Conservation (phyloP, 208 protist genomes). For the Naegleria gruberi region DNA sequence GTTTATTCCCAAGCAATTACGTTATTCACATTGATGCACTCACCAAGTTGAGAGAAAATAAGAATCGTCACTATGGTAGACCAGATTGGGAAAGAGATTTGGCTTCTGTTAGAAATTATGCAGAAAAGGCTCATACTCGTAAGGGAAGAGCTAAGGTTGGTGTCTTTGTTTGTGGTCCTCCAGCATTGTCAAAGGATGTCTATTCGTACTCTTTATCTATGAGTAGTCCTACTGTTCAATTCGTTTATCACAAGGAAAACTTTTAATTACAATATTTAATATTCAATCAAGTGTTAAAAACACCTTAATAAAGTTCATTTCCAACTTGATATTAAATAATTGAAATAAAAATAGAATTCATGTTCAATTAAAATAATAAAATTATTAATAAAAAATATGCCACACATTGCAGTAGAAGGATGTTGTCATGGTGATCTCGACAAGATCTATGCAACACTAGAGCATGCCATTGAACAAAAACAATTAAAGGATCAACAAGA, state of each 20-base stretch:
- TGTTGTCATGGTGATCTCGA: slow-evolving; percentile 96
- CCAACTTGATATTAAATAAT: too few relatives aligned
- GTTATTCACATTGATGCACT: not conserved
- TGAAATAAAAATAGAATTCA: not conserved
- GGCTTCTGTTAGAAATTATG: not conserved
- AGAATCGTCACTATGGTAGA: not conserved
- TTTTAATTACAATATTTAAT: too few relatives aligned
- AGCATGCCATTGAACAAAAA: not conserved
- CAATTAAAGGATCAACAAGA: not conserved
- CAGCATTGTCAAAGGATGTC: not conserved
- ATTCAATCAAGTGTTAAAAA: too few relatives aligned
- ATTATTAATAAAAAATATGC: not conserved
- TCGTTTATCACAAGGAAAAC: slow-evolving; percentile 3
- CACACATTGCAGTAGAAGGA: slow-evolving; percentile 87
- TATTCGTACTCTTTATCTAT: not conserved
- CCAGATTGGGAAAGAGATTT: slow-evolving; percentile 10
- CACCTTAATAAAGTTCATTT: too few relatives aligned
- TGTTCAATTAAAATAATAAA: not conserved
- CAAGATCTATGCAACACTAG: slow-evolving; percentile 80
- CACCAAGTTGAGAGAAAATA: not conserved
- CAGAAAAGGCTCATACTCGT: not conserved
- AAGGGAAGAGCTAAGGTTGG: not conserved
- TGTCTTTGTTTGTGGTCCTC: slow-evolving; percentile 15
- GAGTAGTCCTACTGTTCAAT: not conserved
- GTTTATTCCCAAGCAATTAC: slow-evolving; percentile 3